Conservation (phyloP, 352 stramenopile genomes). For the Phytophthora pinifolia region DNA sequence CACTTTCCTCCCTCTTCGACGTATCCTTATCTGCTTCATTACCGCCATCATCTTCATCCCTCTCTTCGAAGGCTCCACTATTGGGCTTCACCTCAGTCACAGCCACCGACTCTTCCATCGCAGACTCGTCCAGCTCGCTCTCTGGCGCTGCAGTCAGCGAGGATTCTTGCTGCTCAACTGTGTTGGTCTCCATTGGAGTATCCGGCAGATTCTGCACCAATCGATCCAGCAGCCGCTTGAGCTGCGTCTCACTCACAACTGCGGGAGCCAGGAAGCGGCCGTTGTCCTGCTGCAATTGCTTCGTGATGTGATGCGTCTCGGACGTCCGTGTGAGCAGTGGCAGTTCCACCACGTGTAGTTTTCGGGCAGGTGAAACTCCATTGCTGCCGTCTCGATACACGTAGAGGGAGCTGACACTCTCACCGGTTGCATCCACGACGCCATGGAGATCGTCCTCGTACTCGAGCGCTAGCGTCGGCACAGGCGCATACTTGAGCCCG, state of each 20-base stretch:
- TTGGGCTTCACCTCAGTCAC: constrained; percentile 16
- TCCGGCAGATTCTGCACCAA: constrained; percentile 56
- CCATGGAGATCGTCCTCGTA: constrained; percentile 65
- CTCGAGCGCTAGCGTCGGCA: constrained; percentile 80
- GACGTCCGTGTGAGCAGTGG: constrained; percentile 53
- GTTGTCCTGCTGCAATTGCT: constrained; percentile 69
- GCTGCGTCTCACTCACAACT: constrained; percentile 68
- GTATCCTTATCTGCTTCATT: neutral
- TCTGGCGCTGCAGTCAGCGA: constrained; percentile 7
- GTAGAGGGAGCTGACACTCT: constrained; percentile 50
- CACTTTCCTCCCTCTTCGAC: constrained; percentile 7
- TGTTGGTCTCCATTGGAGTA: neutral
- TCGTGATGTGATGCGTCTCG: constrained; percentile 43
- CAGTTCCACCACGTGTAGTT: constrained; percentile 82
- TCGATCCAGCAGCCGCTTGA: constrained; percentile 59
- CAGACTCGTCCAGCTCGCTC: constrained; percentile 39
- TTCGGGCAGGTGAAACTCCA: constrained; percentile 8
- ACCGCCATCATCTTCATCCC: constrained; percentile 10
- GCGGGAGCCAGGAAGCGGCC: constrained; percentile 52
- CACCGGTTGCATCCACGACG: constrained; percentile 33
- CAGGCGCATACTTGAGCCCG: constrained; percentile 79
- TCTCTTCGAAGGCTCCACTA: constrained; percentile 24
- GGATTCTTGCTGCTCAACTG: neutral
- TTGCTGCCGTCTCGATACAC: constrained; percentile 39
- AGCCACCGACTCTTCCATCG: constrained; percentile 30